Conservation (phyloP, 179 eudicot genomes). For the Pouteria campechiana region DNA sequence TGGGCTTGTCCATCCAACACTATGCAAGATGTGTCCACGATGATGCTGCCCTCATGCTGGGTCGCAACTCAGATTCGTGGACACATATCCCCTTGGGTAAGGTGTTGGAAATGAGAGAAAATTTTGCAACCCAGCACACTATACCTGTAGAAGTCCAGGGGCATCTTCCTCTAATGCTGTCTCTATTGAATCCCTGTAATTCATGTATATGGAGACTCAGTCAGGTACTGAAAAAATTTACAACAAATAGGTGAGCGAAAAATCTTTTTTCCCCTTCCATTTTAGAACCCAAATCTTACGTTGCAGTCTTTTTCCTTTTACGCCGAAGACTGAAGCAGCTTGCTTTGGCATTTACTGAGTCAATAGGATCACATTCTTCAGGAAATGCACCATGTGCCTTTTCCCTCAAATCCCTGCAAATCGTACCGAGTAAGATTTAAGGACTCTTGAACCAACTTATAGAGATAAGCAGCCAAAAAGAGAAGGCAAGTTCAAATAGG, state of each 20-base stretch:
- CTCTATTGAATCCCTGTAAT: slow-evolving; percentile 73
- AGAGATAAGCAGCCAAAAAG: too few relatives aligned
- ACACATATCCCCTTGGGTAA: too few relatives aligned
- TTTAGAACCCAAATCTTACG: slow-evolving; percentile 32
- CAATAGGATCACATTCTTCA: slow-evolving; percentile 17
- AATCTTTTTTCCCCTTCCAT: slow-evolving; percentile 10
- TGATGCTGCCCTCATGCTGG: too few relatives aligned
- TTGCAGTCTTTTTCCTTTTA: slow-evolving; percentile 61
- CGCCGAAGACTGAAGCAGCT: slow-evolving; percentile 25
- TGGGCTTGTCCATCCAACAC: too few relatives aligned
- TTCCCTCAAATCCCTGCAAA: too few relatives aligned
- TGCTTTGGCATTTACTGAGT: slow-evolving; percentile 31
- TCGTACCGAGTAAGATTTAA: too few relatives aligned
- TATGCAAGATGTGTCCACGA: too few relatives aligned
- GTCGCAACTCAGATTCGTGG: too few relatives aligned
- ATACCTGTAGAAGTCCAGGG: slow-evolving; percentile 88
- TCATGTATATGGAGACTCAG: slow-evolving; percentile 2
- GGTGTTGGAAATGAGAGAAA: too few relatives aligned
- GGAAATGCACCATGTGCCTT: too few relatives aligned
- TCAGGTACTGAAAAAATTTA: not conserved
- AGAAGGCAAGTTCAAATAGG: too few relatives aligned
- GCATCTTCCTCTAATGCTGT: slow-evolving; percentile 97
- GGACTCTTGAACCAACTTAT: too few relatives aligned
- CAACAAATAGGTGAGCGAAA: not conserved
- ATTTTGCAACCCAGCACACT: not conserved